These are phyloP conservation scores for Alternaria viburni DNA, from an alignment of 2,329 filamentous ascomycete genomes.

Conservation along the genomic window DNA sequence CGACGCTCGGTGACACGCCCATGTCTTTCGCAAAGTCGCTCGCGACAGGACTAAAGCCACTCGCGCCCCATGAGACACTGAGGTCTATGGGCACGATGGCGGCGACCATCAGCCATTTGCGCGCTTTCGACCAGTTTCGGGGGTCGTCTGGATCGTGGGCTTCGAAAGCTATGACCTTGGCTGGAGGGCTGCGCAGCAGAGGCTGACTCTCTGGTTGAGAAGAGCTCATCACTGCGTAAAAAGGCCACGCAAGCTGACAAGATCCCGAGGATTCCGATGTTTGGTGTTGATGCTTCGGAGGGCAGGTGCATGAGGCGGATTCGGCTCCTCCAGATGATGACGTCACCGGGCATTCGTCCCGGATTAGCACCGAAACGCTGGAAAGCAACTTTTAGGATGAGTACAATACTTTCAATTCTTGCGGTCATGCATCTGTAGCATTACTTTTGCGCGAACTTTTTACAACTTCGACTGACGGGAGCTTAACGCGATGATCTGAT, in stretches of 20 bases:
- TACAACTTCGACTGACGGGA: neutral
- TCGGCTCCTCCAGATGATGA: neutral
- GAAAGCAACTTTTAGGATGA: neutral
- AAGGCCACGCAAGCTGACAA: neutral
- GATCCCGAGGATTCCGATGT: neutral
- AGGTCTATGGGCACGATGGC: conserved; percentile 46
- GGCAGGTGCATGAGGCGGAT: neutral
- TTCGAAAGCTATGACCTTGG: conserved; percentile 21
- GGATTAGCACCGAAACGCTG: neutral
- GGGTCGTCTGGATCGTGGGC: conserved; percentile 39
- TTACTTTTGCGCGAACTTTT: neutral
- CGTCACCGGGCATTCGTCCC: neutral
- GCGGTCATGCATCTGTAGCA: neutral
- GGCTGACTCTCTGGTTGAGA: conserved; percentile 10
- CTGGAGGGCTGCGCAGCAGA: conserved; percentile 7
- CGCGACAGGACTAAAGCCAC: conserved; percentile 55
- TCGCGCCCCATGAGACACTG: conserved; percentile 53
- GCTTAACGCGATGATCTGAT: neutral
- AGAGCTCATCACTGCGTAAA: conserved; percentile 1
- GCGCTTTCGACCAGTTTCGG: conserved; percentile 40
- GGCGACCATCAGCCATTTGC: conserved; percentile 47
- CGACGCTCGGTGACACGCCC: conserved; percentile 49
- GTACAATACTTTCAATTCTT: neutral
- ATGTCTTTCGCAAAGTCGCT: conserved; percentile 53
- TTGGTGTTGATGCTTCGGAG: neutral